Evolutionary conservation across 2,329 filamentous ascomycete species (phyloP), one percentile per base, ranked within the genome.

Genomic region (Stemphylium vesicarium): DNA sequence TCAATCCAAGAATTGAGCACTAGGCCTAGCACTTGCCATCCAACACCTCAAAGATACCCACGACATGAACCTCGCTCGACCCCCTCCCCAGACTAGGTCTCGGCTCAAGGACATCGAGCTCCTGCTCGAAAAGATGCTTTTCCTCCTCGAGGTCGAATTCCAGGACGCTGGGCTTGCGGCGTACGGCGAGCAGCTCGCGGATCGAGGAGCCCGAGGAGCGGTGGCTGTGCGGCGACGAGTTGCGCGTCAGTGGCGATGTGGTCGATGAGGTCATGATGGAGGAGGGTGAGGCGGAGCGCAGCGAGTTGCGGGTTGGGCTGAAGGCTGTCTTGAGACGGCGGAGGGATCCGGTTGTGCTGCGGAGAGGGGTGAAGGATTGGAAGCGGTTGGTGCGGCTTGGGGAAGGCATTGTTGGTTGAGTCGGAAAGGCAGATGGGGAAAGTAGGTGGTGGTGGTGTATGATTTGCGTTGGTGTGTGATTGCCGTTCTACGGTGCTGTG

Each of bases 21-120:
- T 9, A 20, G 20, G 20, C 22, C 22, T 63, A 74, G 43, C 56
- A 65, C 59, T 66, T 68, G 1, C 73, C 72, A 26, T 73, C 70
- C 42, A 76, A 48, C 10, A 76, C 74, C 68, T 76, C 71, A 35
- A 76, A 76, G 29, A 76, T 76, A 18, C 74, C 71, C 0, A 74
- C 68, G 29, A 75, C 74, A 39, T 70, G 65, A 4, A 68, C 67
- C 37, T 66, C 67, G 7, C 62, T 62, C 0, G 46, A 46, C 1
- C 62, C 53, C 4, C 48, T 41, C 1, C 50, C 57, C 8, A 60
- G 12, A 8, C 50, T 56, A 0, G 72, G 71, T 48, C 74, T 22
- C 0, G 74, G 74, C 63, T 76, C 74, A 3, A 76, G 56, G 45
- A 74, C 59, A 11, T 65, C 64, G 12, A 73, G 42, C 49, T 71